Base-by-base conservation (phyloP, 139 green algal genomes). In the Chlorella vulgaris region DNA sequence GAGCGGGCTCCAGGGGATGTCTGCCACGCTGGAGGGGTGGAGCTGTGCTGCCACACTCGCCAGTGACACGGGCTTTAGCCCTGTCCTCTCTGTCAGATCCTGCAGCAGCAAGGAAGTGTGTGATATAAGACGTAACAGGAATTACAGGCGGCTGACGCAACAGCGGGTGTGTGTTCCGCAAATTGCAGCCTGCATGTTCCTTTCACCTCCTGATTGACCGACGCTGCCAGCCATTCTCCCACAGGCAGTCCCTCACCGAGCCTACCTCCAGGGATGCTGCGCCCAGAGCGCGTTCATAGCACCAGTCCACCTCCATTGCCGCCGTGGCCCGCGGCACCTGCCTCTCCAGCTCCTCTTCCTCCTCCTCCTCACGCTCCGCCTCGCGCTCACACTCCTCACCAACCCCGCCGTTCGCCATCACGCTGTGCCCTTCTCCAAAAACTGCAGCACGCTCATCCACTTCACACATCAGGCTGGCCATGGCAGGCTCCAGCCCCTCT, bases 321-420 rank as follows among this genome's bases (percentile, higher is more conserved):
- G 76, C 38, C 28, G 35, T 5, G 36, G 83, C 69, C 1, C 47
- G 29, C 1, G 75, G 24, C 60, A 85, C 74, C 78, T 91, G 68
- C 62, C 67, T 8, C 81, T 83, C 78, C 51, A 70, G 51, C 78
- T 83, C 78, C 39, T 77, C 67, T 50, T 91, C 86, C 63, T 89
- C 84, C 76, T 90, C 86, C 69, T 70, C 58, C 74, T 91, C 86
- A 26, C 74, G 62, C 74, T 89, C 67, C 69, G 86, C 58, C 85
- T 90, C 87, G 26, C 86, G 53, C 77, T 93, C 89, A 66, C 82
- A 88, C 82, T 91, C 85, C 80, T 93, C 84, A n/a, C 42, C 84
- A 75, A 58, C 75, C 40, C 47, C 66, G 31, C 60, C 68, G 36
- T 47, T 38, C 33, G 47, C 61, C 35, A 77, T 35, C 42, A 83